Base-by-base conservation (phyloP, 768 basidiomycete genomes). In the Russula lepida region DNA sequence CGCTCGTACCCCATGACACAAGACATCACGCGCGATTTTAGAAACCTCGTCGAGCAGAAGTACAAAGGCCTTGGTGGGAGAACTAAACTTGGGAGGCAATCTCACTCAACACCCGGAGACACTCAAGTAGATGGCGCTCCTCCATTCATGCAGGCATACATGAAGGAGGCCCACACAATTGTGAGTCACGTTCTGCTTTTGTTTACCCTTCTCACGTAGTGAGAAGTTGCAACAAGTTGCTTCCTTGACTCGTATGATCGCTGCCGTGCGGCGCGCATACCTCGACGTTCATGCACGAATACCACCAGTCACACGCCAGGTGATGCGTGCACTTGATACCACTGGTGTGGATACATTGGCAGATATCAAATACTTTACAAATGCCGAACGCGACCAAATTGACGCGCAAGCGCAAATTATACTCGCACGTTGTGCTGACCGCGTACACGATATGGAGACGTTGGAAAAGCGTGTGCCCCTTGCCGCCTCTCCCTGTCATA, bases 301-400 rank as follows among this genome's bases (percentile, higher is more conserved):
- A 57, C 73, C 78, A n/a, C 79, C 83, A 13, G 71, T 80, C 49
- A 73, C 77, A 23, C 81, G 83, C 30, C 82, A 82, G 67, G 65
- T 77, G 17, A 73, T 74, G 43, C 79, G 81, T 47, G 80, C 71
- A 47, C 73, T 89, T 57, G 85, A 91, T 74, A 68, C 89, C 13
- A 58, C 63, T 19, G 64, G 60, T 55, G 70, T 79, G 50, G 74
- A 78, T 62, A 75, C 78, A 48, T 90, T 87, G 88, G 72, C 78
- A 19, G 80, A 80, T 55, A 76, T 91, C 54, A 83, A 81, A 63
- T 76, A 86, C 68, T 80, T 99, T 6, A 84, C 84, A 9, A 94
- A 98, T 69, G 84, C 91, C 64, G 95, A 99, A 72, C 80, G 95
- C 63, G 95, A 98, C 74, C 92, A 97, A 74, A 90, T 99, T 56